These are phyloP conservation scores for Neocatenulostroma microsporum DNA, from an alignment of 2,329 filamentous ascomycete genomes.

Conservation along the genomic window DNA sequence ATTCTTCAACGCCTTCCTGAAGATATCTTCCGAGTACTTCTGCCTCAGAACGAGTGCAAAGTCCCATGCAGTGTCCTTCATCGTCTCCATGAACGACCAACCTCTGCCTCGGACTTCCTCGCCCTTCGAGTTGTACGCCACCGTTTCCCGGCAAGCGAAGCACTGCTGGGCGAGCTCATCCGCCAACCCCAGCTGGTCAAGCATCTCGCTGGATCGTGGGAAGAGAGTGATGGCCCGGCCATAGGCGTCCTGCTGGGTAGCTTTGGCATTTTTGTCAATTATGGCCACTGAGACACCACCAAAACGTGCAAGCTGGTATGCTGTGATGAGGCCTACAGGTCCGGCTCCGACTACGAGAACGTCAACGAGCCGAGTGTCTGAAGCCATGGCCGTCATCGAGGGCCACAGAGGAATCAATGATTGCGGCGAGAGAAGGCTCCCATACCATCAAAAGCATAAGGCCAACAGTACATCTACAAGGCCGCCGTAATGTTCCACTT, in stretches of 20 bases:
- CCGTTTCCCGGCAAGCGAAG: constrained; percentile 45
- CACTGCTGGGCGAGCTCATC: constrained; percentile 46
- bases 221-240: constrained; percentile 50
- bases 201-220: constrained; percentile 45
- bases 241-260: constrained; percentile 44
- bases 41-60: constrained; percentile 49
- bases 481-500: too few species aligned
- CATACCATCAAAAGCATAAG: too few species aligned
- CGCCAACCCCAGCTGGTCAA: constrained; percentile 46
- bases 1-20: constrained; percentile 36
- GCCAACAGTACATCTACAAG: too few species aligned
- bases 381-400: constrained; percentile 1
- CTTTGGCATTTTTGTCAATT: constrained; percentile 45
- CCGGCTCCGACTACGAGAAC: constrained; percentile 10
- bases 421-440: not conserved
- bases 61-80: constrained; percentile 40
- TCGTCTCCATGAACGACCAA: constrained; percentile 13
- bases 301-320: constrained; percentile 8
- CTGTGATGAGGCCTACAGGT: constrained; percentile 8
- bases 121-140: constrained; percentile 42
- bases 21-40: constrained; percentile 49
- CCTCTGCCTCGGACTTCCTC: constrained; percentile 16
- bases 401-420: not conserved
- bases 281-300: constrained; percentile 37
- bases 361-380: constrained; percentile 3